Percentiles rank a stretch among this genome's conserved stretches.
phyloP scores from a whole-genome alignment of 495 filamentous ascomycete genomes.

The Hyaloscypha hepaticicola region DNA sequence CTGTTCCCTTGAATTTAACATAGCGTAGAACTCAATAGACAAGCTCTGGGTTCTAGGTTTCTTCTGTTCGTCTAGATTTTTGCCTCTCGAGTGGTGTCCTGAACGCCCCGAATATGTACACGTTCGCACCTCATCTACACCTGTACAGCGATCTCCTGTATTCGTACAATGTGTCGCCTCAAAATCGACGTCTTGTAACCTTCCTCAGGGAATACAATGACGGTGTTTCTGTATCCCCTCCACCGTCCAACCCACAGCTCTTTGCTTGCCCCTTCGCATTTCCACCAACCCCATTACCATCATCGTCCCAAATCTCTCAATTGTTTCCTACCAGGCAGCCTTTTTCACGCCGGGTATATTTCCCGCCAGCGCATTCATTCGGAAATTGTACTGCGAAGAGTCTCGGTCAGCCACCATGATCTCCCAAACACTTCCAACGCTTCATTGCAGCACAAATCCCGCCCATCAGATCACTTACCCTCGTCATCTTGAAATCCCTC shows the following conservation, averaged over 20 bases:
- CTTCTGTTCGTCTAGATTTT: not conserved
- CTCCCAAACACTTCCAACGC: not conserved
- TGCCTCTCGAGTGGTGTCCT: not conserved
- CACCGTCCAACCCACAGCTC: not conserved
- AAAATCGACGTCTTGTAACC: too few relatives aligned
- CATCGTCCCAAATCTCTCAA: not conserved
- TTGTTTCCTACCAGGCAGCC: conserved; percentile 73
- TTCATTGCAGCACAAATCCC: not conserved
- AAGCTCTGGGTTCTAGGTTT: not conserved
- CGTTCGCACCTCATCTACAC: not conserved
- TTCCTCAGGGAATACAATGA: too few relatives aligned
- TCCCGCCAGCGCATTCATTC: conserved; percentile 83
- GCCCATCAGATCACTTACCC: conserved; percentile 60
- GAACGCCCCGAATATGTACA: not conserved
- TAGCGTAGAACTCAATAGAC: not conserved
- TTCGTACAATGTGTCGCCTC: not conserved
- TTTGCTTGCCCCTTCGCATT: not conserved
- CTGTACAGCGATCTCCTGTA: not conserved
- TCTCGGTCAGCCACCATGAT: not conserved
- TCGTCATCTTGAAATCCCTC: conserved; percentile 83
- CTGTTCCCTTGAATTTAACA: too few relatives aligned
- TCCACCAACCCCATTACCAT: not conserved
- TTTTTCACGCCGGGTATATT: conserved; percentile 91
- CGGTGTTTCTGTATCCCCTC: too few relatives aligned
- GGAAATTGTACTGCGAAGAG: conserved; percentile 75